A percentile compares a stretch with the other conserved stretches of the same genome.
Conservation (phyloP, 164 flowering plant species). For the Aristolochia fimbriata region DNA sequence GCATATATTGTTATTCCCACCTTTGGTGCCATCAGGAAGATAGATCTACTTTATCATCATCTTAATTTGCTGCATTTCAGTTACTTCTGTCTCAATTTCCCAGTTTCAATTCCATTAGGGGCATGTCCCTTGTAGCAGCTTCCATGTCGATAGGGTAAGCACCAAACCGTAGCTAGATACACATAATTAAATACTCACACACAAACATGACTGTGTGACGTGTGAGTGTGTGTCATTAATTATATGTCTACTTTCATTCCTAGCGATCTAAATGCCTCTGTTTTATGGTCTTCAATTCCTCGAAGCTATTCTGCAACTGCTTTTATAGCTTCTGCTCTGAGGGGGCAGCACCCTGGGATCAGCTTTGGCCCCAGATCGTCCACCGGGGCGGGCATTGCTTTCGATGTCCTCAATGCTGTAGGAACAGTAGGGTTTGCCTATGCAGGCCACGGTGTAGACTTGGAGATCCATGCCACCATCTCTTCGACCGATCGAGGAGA, state of each 20-base stretch:
- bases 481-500: slow-evolving; percentile 23
- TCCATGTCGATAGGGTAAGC: slow-evolving; percentile 25
- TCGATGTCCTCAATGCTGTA: slow-evolving; percentile 16
- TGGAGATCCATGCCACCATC: slow-evolving; percentile 34
- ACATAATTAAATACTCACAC: too few relatives aligned
- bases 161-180: too few relatives aligned
- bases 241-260: too few relatives aligned
- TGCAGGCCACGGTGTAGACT: slow-evolving; percentile 26
- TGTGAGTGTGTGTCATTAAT: too few relatives aligned
- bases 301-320: slow-evolving; percentile 25
- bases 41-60: slow-evolving; percentile 20
- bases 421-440: slow-evolving; percentile 25
- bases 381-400: slow-evolving; percentile 11
- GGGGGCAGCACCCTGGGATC: slow-evolving; percentile 7
- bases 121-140: slow-evolving; percentile 22
- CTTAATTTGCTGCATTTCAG: slow-evolving; percentile 17
- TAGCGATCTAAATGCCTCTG: too few relatives aligned
- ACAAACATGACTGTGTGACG: too few relatives aligned
- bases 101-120: slow-evolving; percentile 20
- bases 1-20: slow-evolving; percentile 5
- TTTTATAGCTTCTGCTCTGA: slow-evolving; percentile 15
- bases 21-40: not conserved
- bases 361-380: slow-evolving; percentile 6
- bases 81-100: slow-evolving; percentile 25
- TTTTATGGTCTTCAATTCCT: not conserved